phyloP scores from a whole-genome alignment of 2,329 filamentous ascomycete genomes.

The Fusarium proliferatum region DNA sequence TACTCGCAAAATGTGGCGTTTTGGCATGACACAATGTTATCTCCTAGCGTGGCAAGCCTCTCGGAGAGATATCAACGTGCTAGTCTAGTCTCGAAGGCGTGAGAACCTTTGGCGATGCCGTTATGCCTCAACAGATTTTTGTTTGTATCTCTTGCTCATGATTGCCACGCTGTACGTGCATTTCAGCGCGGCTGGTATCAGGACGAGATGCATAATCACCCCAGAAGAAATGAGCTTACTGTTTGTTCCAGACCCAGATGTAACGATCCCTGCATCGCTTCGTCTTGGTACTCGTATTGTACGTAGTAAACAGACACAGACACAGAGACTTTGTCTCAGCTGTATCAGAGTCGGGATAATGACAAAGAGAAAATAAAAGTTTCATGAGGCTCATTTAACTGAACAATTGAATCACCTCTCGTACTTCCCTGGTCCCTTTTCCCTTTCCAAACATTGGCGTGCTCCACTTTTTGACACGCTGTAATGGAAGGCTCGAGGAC shows the following conservation, averaged over 20 bases:
- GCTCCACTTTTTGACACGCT: slow-evolving; percentile 4
- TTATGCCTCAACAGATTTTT: slow-evolving; percentile 1
- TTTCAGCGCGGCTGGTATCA: slow-evolving; percentile 10
- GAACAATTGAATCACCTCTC: background rate
- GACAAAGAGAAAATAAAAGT: background rate
- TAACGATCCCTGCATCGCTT: background rate
- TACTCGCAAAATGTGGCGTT: background rate
- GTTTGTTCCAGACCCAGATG: background rate
- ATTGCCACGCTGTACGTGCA: slow-evolving; percentile 17
- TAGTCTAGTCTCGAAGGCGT: background rate
- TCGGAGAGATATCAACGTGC: background rate
- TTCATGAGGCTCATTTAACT: slow-evolving; percentile 11
- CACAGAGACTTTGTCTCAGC: background rate
- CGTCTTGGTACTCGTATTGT: background rate
- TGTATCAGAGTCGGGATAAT: background rate
- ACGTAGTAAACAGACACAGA: background rate
- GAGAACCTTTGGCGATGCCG: background rate
- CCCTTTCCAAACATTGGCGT: slow-evolving; percentile 21
- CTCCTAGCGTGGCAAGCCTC: background rate
- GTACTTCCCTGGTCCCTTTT: slow-evolving; percentile 14
- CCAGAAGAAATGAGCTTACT: slow-evolving; percentile 1
- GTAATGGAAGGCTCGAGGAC: slow-evolving; percentile 35
- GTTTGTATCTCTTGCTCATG: background rate
- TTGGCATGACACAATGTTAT: background rate
- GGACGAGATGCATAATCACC: slow-evolving; percentile 25